These are phyloP conservation scores for Conringia planisiliqua DNA, from an alignment of 345 rosid species.

Conservation along the genomic window DNA sequence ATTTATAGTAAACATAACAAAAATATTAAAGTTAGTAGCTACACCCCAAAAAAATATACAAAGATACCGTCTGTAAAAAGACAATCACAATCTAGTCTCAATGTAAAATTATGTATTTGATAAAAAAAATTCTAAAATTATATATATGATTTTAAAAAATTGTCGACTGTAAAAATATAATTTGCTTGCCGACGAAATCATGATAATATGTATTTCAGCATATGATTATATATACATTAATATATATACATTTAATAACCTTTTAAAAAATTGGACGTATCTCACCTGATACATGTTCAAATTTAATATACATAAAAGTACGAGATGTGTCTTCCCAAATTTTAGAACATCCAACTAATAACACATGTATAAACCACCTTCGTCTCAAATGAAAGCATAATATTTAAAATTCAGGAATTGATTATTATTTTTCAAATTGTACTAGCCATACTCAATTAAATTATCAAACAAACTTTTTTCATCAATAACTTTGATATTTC, in stretches of 20 bases:
- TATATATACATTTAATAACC: neutral
- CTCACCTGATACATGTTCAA: conserved; percentile 2
- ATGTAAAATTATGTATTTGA: neutral
- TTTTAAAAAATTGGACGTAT: neutral
- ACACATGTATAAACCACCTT: neutral
- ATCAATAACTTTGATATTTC: neutral
- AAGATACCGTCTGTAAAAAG: neutral
- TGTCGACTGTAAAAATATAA: neutral
- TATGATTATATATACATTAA: neutral
- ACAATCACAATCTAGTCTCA: neutral
- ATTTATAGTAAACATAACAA: neutral
- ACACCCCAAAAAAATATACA: neutral
- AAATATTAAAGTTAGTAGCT: neutral
- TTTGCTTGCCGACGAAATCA: neutral
- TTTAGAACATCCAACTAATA: conserved; percentile 1
- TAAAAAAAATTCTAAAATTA: neutral
- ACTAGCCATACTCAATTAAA: neutral
- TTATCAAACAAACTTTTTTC: neutral
- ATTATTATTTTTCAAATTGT: neutral
- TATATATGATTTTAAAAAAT: neutral
- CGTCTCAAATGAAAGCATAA: neutral
- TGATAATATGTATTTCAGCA: neutral
- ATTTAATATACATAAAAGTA: neutral
- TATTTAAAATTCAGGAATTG: neutral
- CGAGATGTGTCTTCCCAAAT: neutral